Base-by-base conservation (phyloP, 805 yeast genomes). In the Metschnikowia similis region DNA sequence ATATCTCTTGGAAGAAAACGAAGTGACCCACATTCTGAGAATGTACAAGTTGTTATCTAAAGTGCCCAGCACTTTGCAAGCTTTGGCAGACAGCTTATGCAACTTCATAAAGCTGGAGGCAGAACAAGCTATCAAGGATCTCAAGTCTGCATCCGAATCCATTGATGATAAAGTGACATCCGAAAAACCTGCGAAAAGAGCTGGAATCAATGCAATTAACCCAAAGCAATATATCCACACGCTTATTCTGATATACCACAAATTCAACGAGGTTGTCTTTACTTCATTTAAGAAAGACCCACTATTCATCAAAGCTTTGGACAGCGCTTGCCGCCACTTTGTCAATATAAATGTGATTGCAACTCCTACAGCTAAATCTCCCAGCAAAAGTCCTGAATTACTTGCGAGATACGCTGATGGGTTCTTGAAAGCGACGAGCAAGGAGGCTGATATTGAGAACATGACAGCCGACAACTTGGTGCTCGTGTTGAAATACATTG, bases 371-470 rank as follows among this genome's bases (percentile, higher is more conserved):
- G 73, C 82, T 13, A 79, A 79, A 56, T 66, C 81, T 0, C 65
- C 68, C 40, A 87, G 96, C n/a, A 84, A 79, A 61, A 90, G 98
- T 0, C 96, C 98, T 0, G 98, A 95, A 59, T 76, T 88, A 58
- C 76, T 95, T 59, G 97, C 98, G 6, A 84, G 84, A 64, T 94
- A 89, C 66, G 82, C 91, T 48, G 99, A 94, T 70, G 80, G 84
- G 41, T 75, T 91, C 58, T 78, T 95, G 60, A 88, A 84, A 64
- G 86, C 85, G 63, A 79, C 83, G n/a, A 77, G 82, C 42, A 85
- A 85, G 63, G 87, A 83, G 51, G 70, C 79, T 0, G 91, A 85
- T 54, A 74, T 79, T 13, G 71, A 79, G n/a, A 92, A 85, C 62
- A 82, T 91, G 84, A 82, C 83, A 47, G 82, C 87, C 42, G 91